These are phyloP conservation scores for Gossypium davidsonii DNA, from an alignment of 441 rosid genomes.

Conservation along the genomic window DNA sequence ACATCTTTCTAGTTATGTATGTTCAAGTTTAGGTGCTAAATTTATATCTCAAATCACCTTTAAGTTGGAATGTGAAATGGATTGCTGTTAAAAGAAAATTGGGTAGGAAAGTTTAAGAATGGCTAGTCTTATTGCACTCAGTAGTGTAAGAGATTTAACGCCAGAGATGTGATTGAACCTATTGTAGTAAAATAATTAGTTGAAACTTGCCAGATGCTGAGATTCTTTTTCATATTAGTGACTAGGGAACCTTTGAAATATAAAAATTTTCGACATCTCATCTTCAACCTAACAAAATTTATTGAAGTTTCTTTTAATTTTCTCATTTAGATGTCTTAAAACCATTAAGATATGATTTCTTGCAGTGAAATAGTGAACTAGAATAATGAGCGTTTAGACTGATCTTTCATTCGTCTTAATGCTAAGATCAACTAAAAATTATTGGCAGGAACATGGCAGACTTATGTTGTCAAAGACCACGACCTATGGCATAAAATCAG, in stretches of 20 bases:
- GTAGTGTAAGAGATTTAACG: background rate
- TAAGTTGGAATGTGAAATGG: background rate
- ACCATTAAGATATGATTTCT: background rate
- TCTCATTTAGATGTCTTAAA: background rate
- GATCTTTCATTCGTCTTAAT: background rate
- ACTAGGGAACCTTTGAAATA: background rate
- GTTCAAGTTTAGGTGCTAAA: background rate
- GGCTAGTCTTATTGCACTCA: background rate
- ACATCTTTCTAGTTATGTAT: background rate
- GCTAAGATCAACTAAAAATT: constrained; percentile 13
- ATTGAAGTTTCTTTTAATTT: background rate
- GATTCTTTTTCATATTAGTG: background rate
- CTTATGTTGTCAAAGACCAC: constrained; percentile 71
- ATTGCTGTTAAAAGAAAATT: background rate
- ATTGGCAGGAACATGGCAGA: constrained; percentile 76
- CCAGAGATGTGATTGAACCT: background rate
- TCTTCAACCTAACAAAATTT: background rate
- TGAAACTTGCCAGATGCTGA: background rate
- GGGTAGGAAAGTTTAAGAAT: background rate
- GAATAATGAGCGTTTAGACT: background rate
- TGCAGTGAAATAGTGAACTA: background rate
- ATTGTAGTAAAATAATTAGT: background rate
- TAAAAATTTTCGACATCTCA: background rate
- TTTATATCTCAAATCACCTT: background rate
- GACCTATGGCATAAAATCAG: constrained; percentile 76